Conservation (phyloP, 1,284 basidiomycete species). For the Ustilago curta region DNA sequence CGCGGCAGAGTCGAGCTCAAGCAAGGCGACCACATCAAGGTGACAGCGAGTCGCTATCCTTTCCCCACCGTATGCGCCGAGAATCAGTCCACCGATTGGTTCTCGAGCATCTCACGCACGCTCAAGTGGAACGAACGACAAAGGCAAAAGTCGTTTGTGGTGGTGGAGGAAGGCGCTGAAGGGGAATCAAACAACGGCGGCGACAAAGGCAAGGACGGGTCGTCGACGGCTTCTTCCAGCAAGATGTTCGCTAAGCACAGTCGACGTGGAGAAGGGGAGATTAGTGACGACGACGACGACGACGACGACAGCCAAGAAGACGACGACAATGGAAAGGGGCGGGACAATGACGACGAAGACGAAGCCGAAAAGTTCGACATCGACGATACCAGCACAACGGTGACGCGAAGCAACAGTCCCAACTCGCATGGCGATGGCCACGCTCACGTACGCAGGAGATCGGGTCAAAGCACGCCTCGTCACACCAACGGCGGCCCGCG, state of each 20-base stretch:
- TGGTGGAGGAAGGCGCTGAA: conserved; percentile 81
- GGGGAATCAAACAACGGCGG: conserved; percentile 24
- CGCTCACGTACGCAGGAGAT: conserved; percentile 32
- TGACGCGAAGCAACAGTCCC: conserved; percentile 52
- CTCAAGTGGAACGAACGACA: conserved; percentile 78
- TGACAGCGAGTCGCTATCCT: conserved; percentile 96
- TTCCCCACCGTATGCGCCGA: conserved; percentile 99
- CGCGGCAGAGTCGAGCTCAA: conserved; percentile 86
- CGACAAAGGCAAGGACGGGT: conserved; percentile 26
- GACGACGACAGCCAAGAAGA: conserved; percentile 32
- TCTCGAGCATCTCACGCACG: conserved; percentile 93
- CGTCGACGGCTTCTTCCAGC: conserved; percentile 21
- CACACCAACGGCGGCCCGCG: conserved; percentile 22
- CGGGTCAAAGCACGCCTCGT: conserved; percentile 32
- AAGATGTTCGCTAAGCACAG: conserved; percentile 46
- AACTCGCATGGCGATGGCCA: conserved; percentile 35
- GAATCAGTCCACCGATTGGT: conserved; percentile 98
- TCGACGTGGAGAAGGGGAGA: conserved; percentile 20
- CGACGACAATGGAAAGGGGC: conserved; percentile 31
- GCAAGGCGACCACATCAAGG: conserved; percentile 98
- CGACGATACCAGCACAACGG: conserved; percentile 60
- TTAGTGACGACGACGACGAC: conserved; percentile 35
- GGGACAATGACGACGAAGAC: conserved; percentile 50
- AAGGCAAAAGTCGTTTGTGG: conserved; percentile 66
- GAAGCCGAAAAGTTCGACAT: conserved; percentile 64